These are phyloP conservation scores for Diplodia mutila DNA, from an alignment of 2,329 filamentous ascomycete species.

Conservation along the genomic window DNA sequence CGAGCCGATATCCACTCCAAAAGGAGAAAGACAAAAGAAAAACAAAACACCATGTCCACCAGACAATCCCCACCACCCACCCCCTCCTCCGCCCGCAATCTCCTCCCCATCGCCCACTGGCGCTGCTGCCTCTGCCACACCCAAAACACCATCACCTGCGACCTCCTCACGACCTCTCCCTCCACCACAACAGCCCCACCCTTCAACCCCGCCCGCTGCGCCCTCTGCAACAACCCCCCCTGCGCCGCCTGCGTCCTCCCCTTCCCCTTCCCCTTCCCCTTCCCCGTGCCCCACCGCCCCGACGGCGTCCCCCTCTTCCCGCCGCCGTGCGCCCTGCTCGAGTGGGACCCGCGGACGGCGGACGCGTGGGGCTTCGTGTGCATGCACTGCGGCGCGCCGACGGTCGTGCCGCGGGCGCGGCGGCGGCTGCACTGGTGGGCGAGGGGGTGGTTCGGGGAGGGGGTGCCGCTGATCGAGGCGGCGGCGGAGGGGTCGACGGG, in stretches of 20 bases:
- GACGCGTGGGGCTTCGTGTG: neutral
- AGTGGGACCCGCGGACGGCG: neutral
- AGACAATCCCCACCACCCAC: neutral
- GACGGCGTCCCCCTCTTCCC: no score
- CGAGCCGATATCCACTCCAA: no score
- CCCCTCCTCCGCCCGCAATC: neutral
- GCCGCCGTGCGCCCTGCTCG: neutral
- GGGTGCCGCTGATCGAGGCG: neutral
- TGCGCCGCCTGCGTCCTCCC: neutral
- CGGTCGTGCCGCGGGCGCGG: neutral
- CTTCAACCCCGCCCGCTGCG: neutral
- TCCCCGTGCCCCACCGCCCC: no score
- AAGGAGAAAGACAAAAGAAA: neutral
- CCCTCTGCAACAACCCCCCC: neutral
- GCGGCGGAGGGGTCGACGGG: no score
- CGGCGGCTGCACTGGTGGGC: no score
- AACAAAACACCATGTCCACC: no score
- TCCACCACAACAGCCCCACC: neutral
- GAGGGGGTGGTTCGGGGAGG: neutral
- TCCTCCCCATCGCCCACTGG: neutral
- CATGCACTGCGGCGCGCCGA: neutral
- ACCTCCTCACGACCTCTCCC: neutral
- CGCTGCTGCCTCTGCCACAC: conserved; percentile 11
- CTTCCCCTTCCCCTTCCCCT: no score
- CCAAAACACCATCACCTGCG: neutral